Base-by-base conservation (phyloP, 345 rosid genomes). In the Moricandia arvensis region DNA sequence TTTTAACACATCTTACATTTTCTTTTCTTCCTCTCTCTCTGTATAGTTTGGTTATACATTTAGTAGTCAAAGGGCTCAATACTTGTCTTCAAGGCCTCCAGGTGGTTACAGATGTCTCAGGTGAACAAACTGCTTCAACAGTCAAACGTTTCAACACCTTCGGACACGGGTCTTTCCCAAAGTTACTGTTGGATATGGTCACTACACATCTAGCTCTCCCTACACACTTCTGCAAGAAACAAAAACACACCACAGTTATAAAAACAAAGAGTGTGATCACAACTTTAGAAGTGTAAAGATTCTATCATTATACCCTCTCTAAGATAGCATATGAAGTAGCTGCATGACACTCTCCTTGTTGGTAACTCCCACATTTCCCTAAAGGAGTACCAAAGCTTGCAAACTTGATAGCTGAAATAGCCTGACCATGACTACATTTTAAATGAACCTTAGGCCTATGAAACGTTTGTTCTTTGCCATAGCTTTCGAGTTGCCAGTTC, bases 401-500 rank as follows among this genome's bases (percentile, higher is more conserved):
- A 45, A 96, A 96, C 70, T 91, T 96, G n/a, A 96, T 96, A 76
- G 91, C 72, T 55, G 91, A 85, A 72, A 96, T 91, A 17, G 90
- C 69, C 71, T 93, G 95, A 63, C 99, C 98, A 24, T 73, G 81
- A 75, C 81, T 86, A 69, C 99, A 96, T 66, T 73, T 83, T 79
- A 96, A 82, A 79, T 93, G 99, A 82, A 89, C 93, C 77, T 93
- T 96, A 0, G 99, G 97, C 73, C 85, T 88, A 72, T 82, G 98
- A 78, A 90, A 83, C 67, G 86, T 88, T 79, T 93, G 91, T 63
- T 93, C 85, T 83, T 83, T 90, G 8, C 99, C 99, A 6, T 95
- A 92, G 90, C 97, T 95, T 76, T 95, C 98, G 58, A 95, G 88
- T 63, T 88, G 97, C 99, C 99, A 95, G 79, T 91, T 96, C 89